Conservation (phyloP, 768 basidiomycete species). For the Auricularia heimuer region DNA sequence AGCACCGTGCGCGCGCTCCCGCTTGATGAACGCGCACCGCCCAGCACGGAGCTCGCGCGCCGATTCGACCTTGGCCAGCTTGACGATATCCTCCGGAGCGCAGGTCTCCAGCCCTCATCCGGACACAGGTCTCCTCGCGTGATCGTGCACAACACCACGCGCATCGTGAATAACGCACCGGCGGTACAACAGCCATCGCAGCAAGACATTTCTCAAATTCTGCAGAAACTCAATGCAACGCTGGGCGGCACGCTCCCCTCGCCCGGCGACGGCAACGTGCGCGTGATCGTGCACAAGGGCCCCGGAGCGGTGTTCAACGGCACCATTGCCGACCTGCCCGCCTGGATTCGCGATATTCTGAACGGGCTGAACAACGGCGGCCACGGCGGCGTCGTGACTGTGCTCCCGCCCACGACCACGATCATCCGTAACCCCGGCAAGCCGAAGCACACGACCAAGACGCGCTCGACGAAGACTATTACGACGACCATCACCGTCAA, state of each 20-base stretch:
- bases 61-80: not conserved
- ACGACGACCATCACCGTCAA: not conserved
- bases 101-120: not conserved
- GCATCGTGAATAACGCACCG: not conserved
- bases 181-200: not conserved
- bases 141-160: not conserved
- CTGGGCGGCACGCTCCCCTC: constrained; percentile 1
- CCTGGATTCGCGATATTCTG: not conserved
- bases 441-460: not conserved
- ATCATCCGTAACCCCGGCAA: not conserved
- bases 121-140: not conserved
- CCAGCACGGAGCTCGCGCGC: constrained; percentile 8
- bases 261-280: not conserved
- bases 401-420: not conserved
- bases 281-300: not conserved
- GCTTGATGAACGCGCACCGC: not conserved
- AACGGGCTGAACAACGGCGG: not conserved
- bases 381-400: not conserved
- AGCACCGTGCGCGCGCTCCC: not conserved
- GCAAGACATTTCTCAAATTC: not conserved
- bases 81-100: not conserved
- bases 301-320: not conserved
- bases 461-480: not conserved
- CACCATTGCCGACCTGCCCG: not conserved
- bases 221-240: not conserved